Evolutionary conservation across 1,284 basidiomycete genomes (phyloP).

Genomic region (Paramarasmius palmivorus): DNA sequence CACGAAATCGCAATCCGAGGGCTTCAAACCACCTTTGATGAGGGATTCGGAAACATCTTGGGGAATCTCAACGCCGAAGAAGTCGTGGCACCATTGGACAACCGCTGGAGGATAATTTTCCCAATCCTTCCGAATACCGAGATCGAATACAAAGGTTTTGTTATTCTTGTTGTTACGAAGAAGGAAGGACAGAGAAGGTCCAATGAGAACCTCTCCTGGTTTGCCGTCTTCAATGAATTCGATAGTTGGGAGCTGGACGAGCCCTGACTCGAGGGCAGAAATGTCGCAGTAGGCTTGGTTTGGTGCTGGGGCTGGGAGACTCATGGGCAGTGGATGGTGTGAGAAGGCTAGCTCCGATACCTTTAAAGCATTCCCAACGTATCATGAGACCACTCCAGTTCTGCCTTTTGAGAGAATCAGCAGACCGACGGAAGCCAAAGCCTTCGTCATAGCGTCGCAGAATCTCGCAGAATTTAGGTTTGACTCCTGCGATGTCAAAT

Average conservation of each 20-base stretch:
- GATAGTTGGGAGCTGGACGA: conserved; percentile 34
- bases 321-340: no score
- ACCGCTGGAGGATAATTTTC: conserved; percentile 38
- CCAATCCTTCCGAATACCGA: conserved; percentile 50
- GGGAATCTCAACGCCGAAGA: conserved; percentile 31
- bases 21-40: conserved; percentile 43
- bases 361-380: no score
- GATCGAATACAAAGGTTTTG: conserved; percentile 50
- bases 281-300: conserved; percentile 47
- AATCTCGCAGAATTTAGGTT: no score
- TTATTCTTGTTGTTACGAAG: conserved; percentile 43
- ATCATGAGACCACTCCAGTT: no score
- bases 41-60: conserved; percentile 51
- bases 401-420: no score
- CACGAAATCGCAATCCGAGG: conserved; percentile 42
- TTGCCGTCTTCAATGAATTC: conserved; percentile 37
- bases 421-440: no score
- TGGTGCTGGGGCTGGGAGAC: conserved; percentile 17
- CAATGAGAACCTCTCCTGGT: conserved; percentile 25
- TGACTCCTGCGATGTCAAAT: no score
- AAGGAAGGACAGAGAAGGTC: conserved; percentile 50
- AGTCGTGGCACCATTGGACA: conserved; percentile 27
- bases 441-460: no score
- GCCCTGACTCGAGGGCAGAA: conserved; percentile 52
- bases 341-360: no score